Evolutionary conservation across 371 early-diverging fungal species (phyloP), one percentile per base, ranked within the genome.

Genomic region (Gilbertella persicaria): DNA sequence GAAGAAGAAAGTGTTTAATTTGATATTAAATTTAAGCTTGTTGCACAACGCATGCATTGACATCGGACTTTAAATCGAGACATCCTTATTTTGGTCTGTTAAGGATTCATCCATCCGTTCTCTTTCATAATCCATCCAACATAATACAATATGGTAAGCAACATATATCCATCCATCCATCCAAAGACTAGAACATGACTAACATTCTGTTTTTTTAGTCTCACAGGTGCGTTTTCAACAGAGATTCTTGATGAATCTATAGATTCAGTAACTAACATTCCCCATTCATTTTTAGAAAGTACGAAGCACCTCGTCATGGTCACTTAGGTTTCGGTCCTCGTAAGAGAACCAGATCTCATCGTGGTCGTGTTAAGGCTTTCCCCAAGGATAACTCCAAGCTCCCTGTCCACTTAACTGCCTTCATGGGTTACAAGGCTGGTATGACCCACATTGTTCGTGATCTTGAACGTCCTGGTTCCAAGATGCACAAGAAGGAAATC

Each of bases 381-480:
- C 99, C 99, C 77, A 92, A 92, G 86, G 99, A 99, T 83, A 92
- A 98, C 79, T 73, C 89, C 55, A 81, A 82, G 75, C 92, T 95
- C 86, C 90, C 95, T 57, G 96, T 97, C 60, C 99, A 99, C 86
- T 83, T 99, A 76, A 98, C 99, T 47, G 98, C 96, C 69, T 99
- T 97, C 90, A 79, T 99, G 72, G 98, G 92, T 62, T 99, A 99
- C 95, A 99, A 99, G 93, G 98, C 98, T 55, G 99, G 99, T 74
- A 99, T 99, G 99, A 97, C 99, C 75, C 99, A 99, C 87, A 89
- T 99, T 69, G 95, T 99, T 61, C 93, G 99, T 66, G 97, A 96
- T 74, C 78, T 96, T 70, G 96, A 96, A 69, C 90, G 95, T 73
- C 96, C 96, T 57, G 95, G 94, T 55, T 94, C 96, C 82, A 82